Percentiles rank a stretch among this genome's conserved stretches.
Evolutionary conservation across 2,329 filamentous ascomycete species (phyloP).

Genomic region (Rutstroemia sp.): DNA sequence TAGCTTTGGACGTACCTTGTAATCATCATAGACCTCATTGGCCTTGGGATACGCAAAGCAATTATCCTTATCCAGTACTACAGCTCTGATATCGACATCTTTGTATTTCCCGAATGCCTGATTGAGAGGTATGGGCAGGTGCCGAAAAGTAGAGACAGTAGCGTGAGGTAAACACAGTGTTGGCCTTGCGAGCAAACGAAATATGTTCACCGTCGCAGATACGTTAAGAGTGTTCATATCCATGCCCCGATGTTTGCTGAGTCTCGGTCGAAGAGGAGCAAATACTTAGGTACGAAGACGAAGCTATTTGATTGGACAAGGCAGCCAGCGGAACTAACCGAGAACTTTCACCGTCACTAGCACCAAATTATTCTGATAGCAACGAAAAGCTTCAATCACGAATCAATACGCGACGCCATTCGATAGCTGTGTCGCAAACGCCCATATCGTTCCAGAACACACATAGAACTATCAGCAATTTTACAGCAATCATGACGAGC

Average conservation of each 20-base stretch:
- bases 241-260: conserved; percentile 5
- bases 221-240: conserved; percentile 48
- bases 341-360: conserved; percentile 26
- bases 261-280: not conserved
- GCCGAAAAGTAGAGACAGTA: conserved; percentile 66
- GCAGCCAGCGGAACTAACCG: conserved; percentile 10
- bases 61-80: conserved; percentile 95
- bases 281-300: not conserved
- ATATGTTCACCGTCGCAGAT: conserved; percentile 59
- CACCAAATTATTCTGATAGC: conserved; percentile 11
- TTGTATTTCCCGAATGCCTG: conserved; percentile 52
- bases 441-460: not conserved
- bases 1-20: conserved; percentile 44
- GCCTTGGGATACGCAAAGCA: conserved; percentile 73
- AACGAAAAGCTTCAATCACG: conserved; percentile 6
- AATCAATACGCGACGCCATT: conserved; percentile 4
- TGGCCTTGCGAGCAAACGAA: conserved; percentile 58
- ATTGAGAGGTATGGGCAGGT: conserved; percentile 68
- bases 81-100: conserved; percentile 68
- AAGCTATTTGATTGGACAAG: not conserved
- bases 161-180: conserved; percentile 65
- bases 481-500: conserved; percentile 68
- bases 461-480: not conserved
- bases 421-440: conserved; percentile 1
- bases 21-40: conserved; percentile 59